Evolutionary conservation across 495 filamentous ascomycete genomes (phyloP), one percentile per base, ranked within the genome.

Genomic region (Penicillium riverlandense): DNA sequence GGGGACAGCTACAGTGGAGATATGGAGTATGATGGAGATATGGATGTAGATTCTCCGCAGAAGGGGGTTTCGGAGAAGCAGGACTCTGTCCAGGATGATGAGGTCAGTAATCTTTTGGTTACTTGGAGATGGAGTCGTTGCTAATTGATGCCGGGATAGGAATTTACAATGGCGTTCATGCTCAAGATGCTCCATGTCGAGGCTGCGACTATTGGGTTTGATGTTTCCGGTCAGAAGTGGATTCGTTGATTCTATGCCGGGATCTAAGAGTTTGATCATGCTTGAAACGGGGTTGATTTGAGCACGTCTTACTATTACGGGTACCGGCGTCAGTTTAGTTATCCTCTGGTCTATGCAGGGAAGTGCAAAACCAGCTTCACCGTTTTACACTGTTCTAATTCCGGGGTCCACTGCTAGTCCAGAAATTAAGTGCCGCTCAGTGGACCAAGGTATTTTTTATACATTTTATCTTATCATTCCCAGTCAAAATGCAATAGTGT

Each of bases 91-190:
- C 22, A 55, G 65, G 11, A 54, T 10, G 59, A 69, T 8, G 69
- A 73, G 61, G 69, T 71, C 50, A 38, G 58, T 56, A 14, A 40
- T 37, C 12, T 44, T 41, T 11, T 30, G 40, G 8, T 29, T 36
- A 37, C 6, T 43, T 14, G 12, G 7, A 10, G 36, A 14, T 30
- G 37, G 22, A 11, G 11, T 29, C 16, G 10, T 34, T 9, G 9
- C 28, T 43, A 43, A 43, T 42, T 38, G 30, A 39, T 22, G 2
- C 22, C 41, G 22, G 34, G 14, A 7, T 35, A 78, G 76, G 72
- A 71, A 8, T 86, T 86, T 53, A 85, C 81, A 5, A 84, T 88
- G 79, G 78, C 74, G 33, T 77, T 77, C 71, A 86, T 88, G 84
- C 69, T 88, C 4, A 74, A 73, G 49, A 80, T 69, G 35, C 62